Conservation (phyloP, 257 asterid species). For the Cruciata laevipes region DNA sequence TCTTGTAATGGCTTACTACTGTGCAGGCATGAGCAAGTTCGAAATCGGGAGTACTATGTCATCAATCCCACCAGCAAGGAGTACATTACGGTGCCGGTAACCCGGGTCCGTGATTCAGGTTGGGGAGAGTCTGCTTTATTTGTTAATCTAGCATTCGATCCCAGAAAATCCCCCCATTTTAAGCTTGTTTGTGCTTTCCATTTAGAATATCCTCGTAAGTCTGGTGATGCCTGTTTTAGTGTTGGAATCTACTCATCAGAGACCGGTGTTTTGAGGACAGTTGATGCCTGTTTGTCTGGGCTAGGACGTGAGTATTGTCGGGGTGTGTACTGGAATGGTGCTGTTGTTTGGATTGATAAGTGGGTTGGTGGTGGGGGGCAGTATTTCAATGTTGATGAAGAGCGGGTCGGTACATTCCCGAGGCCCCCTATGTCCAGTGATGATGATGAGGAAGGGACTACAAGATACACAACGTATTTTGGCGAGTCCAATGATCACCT, state of each 20-base stretch:
- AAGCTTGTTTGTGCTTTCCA: not conserved
- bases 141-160: not conserved
- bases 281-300: not conserved
- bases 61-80: not conserved
- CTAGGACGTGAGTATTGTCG: not conserved
- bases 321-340: not conserved
- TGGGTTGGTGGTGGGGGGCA: no score
- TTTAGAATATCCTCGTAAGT: no score
- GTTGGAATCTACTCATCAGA: not conserved
- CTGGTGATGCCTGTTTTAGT: not conserved
- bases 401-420: not conserved
- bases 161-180: not conserved
- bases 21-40: not conserved
- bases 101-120: not conserved
- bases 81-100: not conserved
- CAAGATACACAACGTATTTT: no score
- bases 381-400: not conserved
- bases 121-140: not conserved
- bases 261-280: not conserved
- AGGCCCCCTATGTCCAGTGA: not conserved
- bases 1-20: not conserved
- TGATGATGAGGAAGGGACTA: no score
- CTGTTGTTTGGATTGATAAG: not conserved
- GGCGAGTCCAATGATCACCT: not conserved
- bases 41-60: not conserved